phyloP scores from a whole-genome alignment of 768 basidiomycete genomes.

The Boletus tylopilopsis region DNA sequence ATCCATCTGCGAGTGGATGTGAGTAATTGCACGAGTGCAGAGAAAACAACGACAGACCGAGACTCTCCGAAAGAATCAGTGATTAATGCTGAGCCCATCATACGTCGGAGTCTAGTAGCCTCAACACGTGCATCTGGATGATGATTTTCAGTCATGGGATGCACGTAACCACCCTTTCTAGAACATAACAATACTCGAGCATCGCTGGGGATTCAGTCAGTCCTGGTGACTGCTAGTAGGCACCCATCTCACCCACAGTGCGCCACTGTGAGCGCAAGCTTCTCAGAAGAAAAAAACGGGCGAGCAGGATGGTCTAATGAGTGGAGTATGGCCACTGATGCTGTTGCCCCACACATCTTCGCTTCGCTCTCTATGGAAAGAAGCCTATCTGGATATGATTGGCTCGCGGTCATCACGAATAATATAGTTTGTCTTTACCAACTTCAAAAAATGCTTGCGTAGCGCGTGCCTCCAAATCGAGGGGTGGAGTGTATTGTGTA shows the following conservation, averaged over 20 bases:
- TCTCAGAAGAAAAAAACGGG: conserved; percentile 80
- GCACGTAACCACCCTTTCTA: conserved; percentile 65
- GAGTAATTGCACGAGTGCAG: not conserved
- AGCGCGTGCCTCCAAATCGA: conserved; percentile 83
- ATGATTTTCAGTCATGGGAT: conserved; percentile 90
- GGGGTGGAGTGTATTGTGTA: conserved; percentile 28
- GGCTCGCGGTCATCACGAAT: conserved; percentile 1
- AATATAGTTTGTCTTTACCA: conserved; percentile 21
- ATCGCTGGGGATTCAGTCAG: conserved; percentile 51
- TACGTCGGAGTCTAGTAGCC: conserved; percentile 75
- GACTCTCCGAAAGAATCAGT: conserved; percentile 95
- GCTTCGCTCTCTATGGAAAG: conserved; percentile 67
- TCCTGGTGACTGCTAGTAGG: not conserved
- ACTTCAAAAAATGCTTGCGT: conserved; percentile 88
- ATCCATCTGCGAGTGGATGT: conserved; percentile 65
- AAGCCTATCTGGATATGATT: conserved; percentile 53
- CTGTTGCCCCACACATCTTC: conserved; percentile 82
- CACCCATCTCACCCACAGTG: conserved; percentile 74
- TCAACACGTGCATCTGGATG: conserved; percentile 92
- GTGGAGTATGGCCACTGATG: conserved; percentile 88
- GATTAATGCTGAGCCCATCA: conserved; percentile 87
- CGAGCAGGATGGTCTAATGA: conserved; percentile 75
- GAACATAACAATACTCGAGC: conserved; percentile 84
- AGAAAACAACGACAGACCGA: conserved; percentile 43
- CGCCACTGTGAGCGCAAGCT: conserved; percentile 79